Evolutionary conservation across 805 yeast species (phyloP), one percentile per base, ranked within the genome.

Genomic region (Huiozyma naganishii): DNA sequence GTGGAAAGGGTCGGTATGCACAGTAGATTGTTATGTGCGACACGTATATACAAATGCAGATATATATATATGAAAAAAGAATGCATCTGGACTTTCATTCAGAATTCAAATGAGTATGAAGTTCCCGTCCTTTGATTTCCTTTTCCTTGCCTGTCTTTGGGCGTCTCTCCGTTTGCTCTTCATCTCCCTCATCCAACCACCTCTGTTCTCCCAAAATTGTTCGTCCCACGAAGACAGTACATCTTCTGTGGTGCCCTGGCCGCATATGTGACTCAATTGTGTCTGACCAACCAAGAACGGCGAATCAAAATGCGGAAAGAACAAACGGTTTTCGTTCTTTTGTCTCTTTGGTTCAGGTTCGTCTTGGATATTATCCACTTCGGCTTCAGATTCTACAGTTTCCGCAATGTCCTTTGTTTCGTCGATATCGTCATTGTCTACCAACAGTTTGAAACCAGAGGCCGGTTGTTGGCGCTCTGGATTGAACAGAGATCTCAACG

Each of bases 251-350:
- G 59, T 54, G 6, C 73, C 69, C 53, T 78, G 81, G 23, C 23
- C 23, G 23, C 23, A 17, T 17, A 17, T 17, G 23, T 17, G 23
- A 46, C 74, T 75, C 40, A 87, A 60, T 59, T 84, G 95, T 0
- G 95, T 72, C 64, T 89, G 97, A 0, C 96, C 80, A 41, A 75
- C 76, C 49, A 90, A 67, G 64, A 86, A 90, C 0, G 96, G 96
- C 0, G 97, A 89, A 13, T 83, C 83, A 9, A 71, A 66, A 59
- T 90, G 97, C 1, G 81, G 67, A 73, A 94, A 90, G 61, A 90
- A 89, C 32, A 88, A 66, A 6, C 86, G 79, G 39, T 62, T 62
- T 50, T 41, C 36, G 13, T 41, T 33, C 58, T 69, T 45, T 53
- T 61, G 36, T 62, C 63, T 37, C 55, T 61, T 37, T 17, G 36